Conservation (phyloP, 495 filamentous ascomycete genomes). For the Alectoria sarmentosa region DNA sequence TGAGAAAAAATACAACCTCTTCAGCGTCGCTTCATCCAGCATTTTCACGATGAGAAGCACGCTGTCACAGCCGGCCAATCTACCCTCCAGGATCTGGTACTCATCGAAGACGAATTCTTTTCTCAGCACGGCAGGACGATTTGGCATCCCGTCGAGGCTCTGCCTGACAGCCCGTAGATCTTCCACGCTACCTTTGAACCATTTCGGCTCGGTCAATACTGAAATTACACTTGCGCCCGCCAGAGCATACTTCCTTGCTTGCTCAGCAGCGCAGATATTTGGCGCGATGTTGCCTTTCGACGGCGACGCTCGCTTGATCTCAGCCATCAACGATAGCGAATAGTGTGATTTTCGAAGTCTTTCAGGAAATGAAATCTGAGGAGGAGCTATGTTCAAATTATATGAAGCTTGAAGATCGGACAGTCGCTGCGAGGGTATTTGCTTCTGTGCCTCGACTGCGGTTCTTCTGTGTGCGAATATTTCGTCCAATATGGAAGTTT, state of each 20-base stretch:
- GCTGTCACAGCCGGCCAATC: conserved; percentile 90
- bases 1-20: conserved; percentile 78
- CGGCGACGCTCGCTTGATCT: conserved; percentile 94
- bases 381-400: conserved; percentile 73
- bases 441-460: conserved; percentile 75
- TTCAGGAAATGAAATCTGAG: conserved; percentile 73
- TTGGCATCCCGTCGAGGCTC: conserved; percentile 79
- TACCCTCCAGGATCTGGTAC: conserved; percentile 94
- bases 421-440: conserved; percentile 75
- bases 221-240: conserved; percentile 95
- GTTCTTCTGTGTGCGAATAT: conserved; percentile 82
- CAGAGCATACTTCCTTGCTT: conserved; percentile 86
- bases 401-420: conserved; percentile 83
- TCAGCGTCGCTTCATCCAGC: conserved; percentile 70
- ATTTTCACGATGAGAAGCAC: conserved; percentile 98
- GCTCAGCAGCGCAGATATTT: conserved; percentile 76
- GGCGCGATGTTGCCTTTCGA: conserved; percentile 94
- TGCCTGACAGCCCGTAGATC: conserved; percentile 85
- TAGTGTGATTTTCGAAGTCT: conserved; percentile 76
- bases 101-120: conserved; percentile 99
- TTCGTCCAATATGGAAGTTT: conserved; percentile 77
- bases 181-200: conserved; percentile 97
- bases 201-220: conserved; percentile 94
- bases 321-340: conserved; percentile 80
- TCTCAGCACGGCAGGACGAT: conserved; percentile 82